These are phyloP conservation scores for Arabidopsis suecica DNA, from an alignment of 345 rosid species.

Conservation along the genomic window DNA sequence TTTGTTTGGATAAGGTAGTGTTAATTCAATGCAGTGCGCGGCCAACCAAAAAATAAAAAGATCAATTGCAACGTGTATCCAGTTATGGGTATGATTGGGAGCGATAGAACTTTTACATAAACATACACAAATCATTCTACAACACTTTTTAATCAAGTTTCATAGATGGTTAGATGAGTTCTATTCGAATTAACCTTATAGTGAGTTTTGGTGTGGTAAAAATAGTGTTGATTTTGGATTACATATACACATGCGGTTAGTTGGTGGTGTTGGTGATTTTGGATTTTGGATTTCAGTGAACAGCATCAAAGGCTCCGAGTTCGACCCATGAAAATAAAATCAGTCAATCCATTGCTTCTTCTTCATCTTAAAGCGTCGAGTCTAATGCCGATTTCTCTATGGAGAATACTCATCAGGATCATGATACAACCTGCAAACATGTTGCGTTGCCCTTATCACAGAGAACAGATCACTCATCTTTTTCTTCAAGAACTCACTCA, in stretches of 20 bases:
- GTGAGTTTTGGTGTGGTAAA: no score
- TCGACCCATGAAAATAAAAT: no score
- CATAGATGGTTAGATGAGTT: not conserved
- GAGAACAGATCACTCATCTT: not conserved
- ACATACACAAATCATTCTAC: not conserved
- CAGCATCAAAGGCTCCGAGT: no score
- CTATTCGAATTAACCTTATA: no score
- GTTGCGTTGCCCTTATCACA: not conserved
- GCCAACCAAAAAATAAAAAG: not conserved
- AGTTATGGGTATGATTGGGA: not conserved
- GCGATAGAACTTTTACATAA: not conserved
- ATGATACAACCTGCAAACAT: not conserved
- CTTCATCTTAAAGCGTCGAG: not conserved
- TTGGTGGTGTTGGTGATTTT: no score
- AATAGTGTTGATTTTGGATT: no score
- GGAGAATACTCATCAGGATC: not conserved
- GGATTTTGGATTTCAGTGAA: no score
- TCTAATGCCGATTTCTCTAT: not conserved
- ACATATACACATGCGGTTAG: no score
- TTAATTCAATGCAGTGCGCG: slow-evolving; percentile 20
- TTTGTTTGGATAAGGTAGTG: slow-evolving; percentile 23
- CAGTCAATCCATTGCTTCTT: no score
- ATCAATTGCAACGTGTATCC: slow-evolving; percentile 1
- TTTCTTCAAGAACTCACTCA: not conserved
- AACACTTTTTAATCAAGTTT: not conserved